phyloP scores from a whole-genome alignment of 2,329 filamentous ascomycete genomes.

The Colletotrichum zoysiae region DNA sequence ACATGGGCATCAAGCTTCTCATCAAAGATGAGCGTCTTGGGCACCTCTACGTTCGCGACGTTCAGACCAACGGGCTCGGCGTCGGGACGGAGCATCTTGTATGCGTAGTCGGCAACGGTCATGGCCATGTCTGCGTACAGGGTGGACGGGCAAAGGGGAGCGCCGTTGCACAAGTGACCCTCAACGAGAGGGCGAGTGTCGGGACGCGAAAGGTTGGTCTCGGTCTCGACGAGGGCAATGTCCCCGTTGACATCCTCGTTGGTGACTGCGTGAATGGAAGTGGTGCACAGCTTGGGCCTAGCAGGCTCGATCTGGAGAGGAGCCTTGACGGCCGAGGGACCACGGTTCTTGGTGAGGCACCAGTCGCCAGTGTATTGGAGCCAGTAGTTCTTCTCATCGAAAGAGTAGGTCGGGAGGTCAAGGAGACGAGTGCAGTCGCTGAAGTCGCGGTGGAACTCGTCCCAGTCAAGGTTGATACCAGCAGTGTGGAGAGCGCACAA shows the following conservation, averaged over 20 bases:
- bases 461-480: conserved; percentile 76
- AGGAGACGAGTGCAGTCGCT: conserved; percentile 61
- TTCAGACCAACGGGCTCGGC: conserved; percentile 70
- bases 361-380: conserved; percentile 76
- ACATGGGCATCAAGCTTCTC: conserved; percentile 64
- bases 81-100: conserved; percentile 71
- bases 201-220: conserved; percentile 74
- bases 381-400: conserved; percentile 81
- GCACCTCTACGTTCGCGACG: conserved; percentile 75
- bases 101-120: conserved; percentile 72
- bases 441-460: conserved; percentile 73
- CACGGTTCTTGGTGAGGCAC: conserved; percentile 77
- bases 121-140: conserved; percentile 72
- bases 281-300: conserved; percentile 71
- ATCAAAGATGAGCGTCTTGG: conserved; percentile 75
- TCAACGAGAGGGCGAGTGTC: conserved; percentile 71
- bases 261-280: conserved; percentile 73
- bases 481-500: conserved; percentile 69
- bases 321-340: conserved; percentile 53
- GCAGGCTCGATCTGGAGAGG: conserved; percentile 52
- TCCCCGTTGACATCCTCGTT: conserved; percentile 73
- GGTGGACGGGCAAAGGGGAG: conserved; percentile 73
- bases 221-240: conserved; percentile 70
- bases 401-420: conserved; percentile 76
- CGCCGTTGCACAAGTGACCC: conserved; percentile 77